A percentile compares a stretch with the other conserved stretches of the same genome.
These are phyloP conservation scores for Colletotrichum melonis DNA, from an alignment of 2,329 filamentous ascomycete genomes.

Conservation along the genomic window DNA sequence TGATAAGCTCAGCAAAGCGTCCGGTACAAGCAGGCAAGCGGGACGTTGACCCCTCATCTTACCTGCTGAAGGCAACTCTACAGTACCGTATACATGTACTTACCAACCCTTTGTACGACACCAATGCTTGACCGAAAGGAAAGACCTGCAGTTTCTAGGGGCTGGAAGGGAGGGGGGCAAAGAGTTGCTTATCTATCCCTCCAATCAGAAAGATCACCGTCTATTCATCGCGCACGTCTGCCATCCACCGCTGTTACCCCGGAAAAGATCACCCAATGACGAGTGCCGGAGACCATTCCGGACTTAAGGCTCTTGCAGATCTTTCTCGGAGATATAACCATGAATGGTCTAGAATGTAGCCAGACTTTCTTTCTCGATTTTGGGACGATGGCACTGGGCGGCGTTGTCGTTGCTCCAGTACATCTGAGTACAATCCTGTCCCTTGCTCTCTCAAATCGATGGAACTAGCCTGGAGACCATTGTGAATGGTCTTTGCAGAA, in stretches of 20 bases:
- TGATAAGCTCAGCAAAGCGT: background rate
- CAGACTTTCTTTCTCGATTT: background rate
- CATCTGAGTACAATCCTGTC: too few relatives aligned
- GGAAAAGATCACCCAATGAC: background rate
- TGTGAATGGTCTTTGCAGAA: too few relatives aligned
- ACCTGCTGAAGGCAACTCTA: background rate
- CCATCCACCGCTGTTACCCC: too few relatives aligned
- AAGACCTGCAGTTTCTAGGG: background rate
- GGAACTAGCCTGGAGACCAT: too few relatives aligned
- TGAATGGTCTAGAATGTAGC: too few relatives aligned
- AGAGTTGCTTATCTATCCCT: background rate
- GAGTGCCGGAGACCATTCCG: background rate
- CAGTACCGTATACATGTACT: background rate
- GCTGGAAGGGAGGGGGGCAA: too few relatives aligned
- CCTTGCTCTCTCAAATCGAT: too few relatives aligned
- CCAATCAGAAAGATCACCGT: background rate
- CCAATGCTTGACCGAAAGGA: background rate
- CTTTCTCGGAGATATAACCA: background rate
- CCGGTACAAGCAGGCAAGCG: too few relatives aligned
- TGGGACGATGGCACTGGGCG: background rate
- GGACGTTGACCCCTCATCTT: background rate
- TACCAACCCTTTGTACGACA: background rate
- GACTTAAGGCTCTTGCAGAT: background rate
- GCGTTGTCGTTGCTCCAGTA: background rate
- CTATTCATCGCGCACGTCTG: too few relatives aligned